Base-by-base conservation (phyloP, 345 rosid genomes). In the Linum usitatissimum region DNA sequence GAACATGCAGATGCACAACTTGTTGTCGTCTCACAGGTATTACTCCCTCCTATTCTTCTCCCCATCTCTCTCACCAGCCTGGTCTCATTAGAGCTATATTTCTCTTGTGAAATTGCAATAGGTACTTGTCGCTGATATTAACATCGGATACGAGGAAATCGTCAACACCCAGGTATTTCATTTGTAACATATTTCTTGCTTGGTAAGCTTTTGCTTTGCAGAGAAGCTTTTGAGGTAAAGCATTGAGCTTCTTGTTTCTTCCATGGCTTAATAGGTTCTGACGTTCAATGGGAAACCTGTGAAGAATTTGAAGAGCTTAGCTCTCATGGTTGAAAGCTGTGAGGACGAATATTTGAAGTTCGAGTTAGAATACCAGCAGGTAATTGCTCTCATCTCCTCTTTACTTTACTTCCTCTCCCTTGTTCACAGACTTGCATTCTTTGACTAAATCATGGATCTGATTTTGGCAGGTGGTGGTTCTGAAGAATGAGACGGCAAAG, bases 71-170 rank as follows among this genome's bases (percentile, higher is more conserved):
- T 17, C n/a, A 23, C n/a, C 45, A 13, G 9, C 49, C 15, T 6
- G 34, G 12, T 15, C 3, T 53, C 54, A 13, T 55, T 18, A 59
- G 18, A 60, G 57, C 38, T 15, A 19, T 30, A 0, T 60, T 6
- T 70, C 28, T 60, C 55, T n/a, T 54, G 21, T 62, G 48, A 30
- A 63, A 45, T 42, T 63, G 58, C 65, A 19, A 59, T 68, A 88
- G 96, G 98, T 92, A 68, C 98, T 92, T 65, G 96, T 92, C 59
- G 86, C 95, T 73, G 98, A 86, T 73, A 78, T 88, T 34, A 91
- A 88, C 75, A 88, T 91, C 58, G 95, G 98, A 71, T 92, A 92
- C 21, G 96, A 92, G 63, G 98, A 86, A 56, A 86, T 92, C 68
- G 91, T 92, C 76, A 92, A 92, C 71, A 88, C 87, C 21, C 95